phyloP scores from a whole-genome alignment of 805 yeast genomes.

The Yarrowia deformans region DNA sequence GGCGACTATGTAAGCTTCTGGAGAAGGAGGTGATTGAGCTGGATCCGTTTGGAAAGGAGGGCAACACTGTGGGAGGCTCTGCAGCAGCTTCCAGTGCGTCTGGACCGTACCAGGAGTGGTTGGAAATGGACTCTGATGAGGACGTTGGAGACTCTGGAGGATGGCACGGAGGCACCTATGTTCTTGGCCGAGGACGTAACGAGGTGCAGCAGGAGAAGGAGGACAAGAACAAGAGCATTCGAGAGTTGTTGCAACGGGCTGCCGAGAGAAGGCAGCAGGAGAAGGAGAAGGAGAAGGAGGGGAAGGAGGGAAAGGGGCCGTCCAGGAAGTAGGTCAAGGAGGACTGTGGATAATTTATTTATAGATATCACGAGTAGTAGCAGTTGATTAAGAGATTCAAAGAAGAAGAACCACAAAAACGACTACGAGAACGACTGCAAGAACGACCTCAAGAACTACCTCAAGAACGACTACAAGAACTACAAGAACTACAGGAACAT shows the following conservation, averaged over 20 bases:
- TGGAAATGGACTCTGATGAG: conserved; percentile 36
- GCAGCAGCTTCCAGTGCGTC: conserved; percentile 1
- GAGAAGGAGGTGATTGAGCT: conserved; percentile 50
- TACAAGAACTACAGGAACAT: too few species aligned
- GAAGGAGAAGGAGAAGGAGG: conserved; percentile 16
- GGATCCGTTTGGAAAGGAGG: conserved; percentile 48
- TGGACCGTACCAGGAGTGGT: conserved; percentile 39
- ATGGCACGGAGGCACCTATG: conserved; percentile 45
- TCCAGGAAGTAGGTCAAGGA: not conserved
- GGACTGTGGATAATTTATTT: not conserved
- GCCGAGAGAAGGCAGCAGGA: conserved; percentile 31
- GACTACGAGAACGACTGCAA: too few species aligned
- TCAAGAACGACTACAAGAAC: too few species aligned
- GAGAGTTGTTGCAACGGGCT: conserved; percentile 27
- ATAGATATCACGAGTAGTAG: not conserved
- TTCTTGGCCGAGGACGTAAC: conserved; percentile 41
- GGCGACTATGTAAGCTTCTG: conserved; percentile 49
- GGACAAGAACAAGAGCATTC: conserved; percentile 26
- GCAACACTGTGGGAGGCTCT: conserved; percentile 42
- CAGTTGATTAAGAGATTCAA: too few species aligned
- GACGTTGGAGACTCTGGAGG: conserved; percentile 45
- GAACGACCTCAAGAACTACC: too few species aligned
- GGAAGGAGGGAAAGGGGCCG: not conserved
- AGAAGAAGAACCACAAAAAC: too few species aligned
- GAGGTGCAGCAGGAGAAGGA: conserved; percentile 16